phyloP scores from a whole-genome alignment of 345 rosid species.

The Erodium maritimum region DNA sequence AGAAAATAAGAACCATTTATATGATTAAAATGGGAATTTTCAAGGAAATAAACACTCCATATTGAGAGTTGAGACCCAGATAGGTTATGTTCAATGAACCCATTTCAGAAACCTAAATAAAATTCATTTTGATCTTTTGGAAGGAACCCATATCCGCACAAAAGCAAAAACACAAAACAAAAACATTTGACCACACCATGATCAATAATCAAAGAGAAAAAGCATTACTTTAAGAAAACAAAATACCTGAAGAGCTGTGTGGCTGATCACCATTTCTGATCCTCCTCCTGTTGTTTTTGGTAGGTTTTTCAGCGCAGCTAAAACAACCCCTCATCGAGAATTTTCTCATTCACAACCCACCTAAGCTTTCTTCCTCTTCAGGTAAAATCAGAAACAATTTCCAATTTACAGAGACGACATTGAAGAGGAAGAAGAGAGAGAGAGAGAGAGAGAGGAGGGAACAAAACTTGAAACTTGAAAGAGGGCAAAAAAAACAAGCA shows the following conservation, averaged over 20 bases:
- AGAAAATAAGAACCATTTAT: not conserved
- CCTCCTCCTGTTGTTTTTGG: slow-evolving; percentile 13
- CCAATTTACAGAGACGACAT: not conserved
- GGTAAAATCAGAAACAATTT: not conserved
- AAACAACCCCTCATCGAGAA: slow-evolving; percentile 50
- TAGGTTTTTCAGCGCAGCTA: slow-evolving; percentile 32
- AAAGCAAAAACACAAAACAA: not conserved
- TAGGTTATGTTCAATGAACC: too few relatives aligned
- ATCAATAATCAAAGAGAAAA: not conserved
- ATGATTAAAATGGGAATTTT: too few relatives aligned
- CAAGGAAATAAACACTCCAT: too few relatives aligned
- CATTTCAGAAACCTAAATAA: too few relatives aligned
- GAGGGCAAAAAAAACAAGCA: not conserved
- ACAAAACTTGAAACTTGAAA: not conserved
- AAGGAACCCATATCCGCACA: too few relatives aligned
- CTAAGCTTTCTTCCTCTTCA: not conserved
- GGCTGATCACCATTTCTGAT: slow-evolving; percentile 27
- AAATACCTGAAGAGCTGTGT: slow-evolving; percentile 31
- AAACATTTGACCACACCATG: not conserved
- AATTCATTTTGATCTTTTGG: too few relatives aligned
- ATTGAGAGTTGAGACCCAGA: too few relatives aligned
- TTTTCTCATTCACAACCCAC: not conserved
- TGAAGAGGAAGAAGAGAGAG: too few relatives aligned
- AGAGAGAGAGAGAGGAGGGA: not conserved
- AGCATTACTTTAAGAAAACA: too few relatives aligned